Base-by-base conservation (phyloP, 2,329 filamentous ascomycete species). In the Boeremia lycopersici region DNA sequence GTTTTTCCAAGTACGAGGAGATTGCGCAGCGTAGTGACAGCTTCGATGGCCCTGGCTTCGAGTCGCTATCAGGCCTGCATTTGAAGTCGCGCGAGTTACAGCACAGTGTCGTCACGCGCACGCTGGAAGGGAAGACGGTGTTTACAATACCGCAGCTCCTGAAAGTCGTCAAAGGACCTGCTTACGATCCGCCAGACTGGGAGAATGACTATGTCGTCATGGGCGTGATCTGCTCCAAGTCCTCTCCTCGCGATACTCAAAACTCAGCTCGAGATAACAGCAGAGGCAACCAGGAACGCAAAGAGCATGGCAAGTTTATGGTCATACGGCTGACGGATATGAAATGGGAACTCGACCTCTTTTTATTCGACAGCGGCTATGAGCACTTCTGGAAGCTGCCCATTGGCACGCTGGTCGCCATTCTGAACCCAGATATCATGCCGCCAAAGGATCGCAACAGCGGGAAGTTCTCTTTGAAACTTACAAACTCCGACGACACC, bases 331-430 rank as follows among this genome's bases (percentile, higher is more conserved):
- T 99, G 2, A 91, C 90, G 0, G 93, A 99, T 73, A 80, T 99
- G 10, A 89, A 91, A 66, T 96, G 88, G 86, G 91, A 96, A 65
- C 75, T 99, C 11, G 93, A 98, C 61, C 83, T 98, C 36, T 98
- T 92, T 66, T 84, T 99, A 12, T 99, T 99, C 76, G 90, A 90
- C 66, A 87, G 89, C 0, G 96, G 91, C 6, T 97, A 98, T 67
- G 88, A 90, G 13, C 87, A 90, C 49, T 99, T 95, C 78, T 98
- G 93, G 89, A 96, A 96, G 71, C 80, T 98, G n/a, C 87, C 87
- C 0, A 85, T 91, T 2, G 95, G 95, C n/a, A 97, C 93, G 0
- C 84, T 98, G 1, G 81, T 99, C 51, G 95, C 93, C 5, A 90
- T 99, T 25, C 81, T 99, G 28, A 99, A 99, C 69, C 95, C 95